phyloP scores from a whole-genome alignment of 495 filamentous ascomycete genomes.

The Platismatia glauca region DNA sequence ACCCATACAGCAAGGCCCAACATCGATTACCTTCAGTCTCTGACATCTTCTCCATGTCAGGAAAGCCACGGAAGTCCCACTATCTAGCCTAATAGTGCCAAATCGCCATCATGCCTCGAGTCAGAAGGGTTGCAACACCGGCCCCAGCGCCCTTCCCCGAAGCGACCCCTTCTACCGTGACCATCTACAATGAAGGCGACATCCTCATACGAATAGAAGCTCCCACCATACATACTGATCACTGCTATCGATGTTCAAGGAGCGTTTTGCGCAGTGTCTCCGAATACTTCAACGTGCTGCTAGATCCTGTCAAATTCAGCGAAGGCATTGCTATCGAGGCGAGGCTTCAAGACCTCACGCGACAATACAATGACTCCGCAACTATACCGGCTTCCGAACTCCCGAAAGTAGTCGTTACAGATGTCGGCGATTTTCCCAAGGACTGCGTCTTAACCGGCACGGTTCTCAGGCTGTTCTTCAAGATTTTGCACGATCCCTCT shows the following conservation, averaged over 20 bases:
- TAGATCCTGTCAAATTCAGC: slow-evolving; percentile 41
- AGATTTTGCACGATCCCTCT: slow-evolving; percentile 15
- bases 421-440: slow-evolving; percentile 13
- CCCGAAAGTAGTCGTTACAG: slow-evolving; percentile 16
- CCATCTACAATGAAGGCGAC: slow-evolving; percentile 13
- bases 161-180: neutral
- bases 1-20: neutral
- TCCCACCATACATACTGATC: neutral
- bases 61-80: neutral
- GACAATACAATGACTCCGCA: slow-evolving; percentile 6
- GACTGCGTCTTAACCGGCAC: neutral
- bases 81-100: neutral
- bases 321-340: slow-evolving; percentile 31
- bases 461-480: slow-evolving; percentile 13
- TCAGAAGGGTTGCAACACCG: neutral
- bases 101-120: slow-evolving; percentile 5
- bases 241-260: slow-evolving; percentile 16
- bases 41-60: neutral
- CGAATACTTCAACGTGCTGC: slow-evolving; percentile 38
- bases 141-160: neutral
- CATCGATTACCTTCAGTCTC: neutral
- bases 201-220: slow-evolving; percentile 15
- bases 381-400: slow-evolving; percentile 13
- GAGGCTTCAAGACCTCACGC: slow-evolving; percentile 9
- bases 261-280: slow-evolving; percentile 12